phyloP scores from a whole-genome alignment of 345 rosid genomes.

The Arabidopsis arenosa region DNA sequence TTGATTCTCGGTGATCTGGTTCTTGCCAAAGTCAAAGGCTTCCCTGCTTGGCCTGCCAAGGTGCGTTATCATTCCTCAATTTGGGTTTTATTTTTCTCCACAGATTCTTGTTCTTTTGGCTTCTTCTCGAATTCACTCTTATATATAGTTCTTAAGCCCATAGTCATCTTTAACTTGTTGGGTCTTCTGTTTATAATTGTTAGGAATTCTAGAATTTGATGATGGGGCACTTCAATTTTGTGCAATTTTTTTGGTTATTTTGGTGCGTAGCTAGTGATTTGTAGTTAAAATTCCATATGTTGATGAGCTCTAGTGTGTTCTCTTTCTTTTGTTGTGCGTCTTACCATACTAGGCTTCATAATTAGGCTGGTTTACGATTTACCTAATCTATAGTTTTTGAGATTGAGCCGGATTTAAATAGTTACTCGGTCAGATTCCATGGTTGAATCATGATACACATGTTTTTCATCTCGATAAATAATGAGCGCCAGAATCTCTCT shows the following conservation, averaged over 20 bases:
- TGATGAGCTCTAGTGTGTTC: slow-evolving; percentile 15
- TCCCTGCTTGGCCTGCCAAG: slow-evolving; percentile 99
- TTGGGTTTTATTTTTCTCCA: background rate
- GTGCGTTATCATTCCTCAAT: slow-evolving; percentile 43
- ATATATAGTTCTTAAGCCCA: background rate
- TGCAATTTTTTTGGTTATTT: background rate
- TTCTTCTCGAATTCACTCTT: slow-evolving; percentile 9
- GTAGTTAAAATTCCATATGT: background rate
- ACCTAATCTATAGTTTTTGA: background rate
- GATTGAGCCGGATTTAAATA: background rate
- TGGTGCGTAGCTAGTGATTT: background rate
- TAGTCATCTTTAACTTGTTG: background rate
- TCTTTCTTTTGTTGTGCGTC: slow-evolving; percentile 10
- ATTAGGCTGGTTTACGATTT: background rate
- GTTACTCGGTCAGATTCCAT: background rate
- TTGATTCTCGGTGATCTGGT: slow-evolving; percentile 98
- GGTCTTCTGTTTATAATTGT: background rate
- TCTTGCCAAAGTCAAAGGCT: slow-evolving; percentile 98
- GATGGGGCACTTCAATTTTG: slow-evolving; percentile 12
- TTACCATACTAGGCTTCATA: slow-evolving; percentile 1
- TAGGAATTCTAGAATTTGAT: slow-evolving; percentile 7
- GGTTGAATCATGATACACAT: background rate
- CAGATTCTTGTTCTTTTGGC: background rate
- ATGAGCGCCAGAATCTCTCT: background rate
- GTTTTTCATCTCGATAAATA: slow-evolving; percentile 1